These are phyloP conservation scores for Murraya paniculata DNA, from an alignment of 345 rosid species.

Conservation along the genomic window DNA sequence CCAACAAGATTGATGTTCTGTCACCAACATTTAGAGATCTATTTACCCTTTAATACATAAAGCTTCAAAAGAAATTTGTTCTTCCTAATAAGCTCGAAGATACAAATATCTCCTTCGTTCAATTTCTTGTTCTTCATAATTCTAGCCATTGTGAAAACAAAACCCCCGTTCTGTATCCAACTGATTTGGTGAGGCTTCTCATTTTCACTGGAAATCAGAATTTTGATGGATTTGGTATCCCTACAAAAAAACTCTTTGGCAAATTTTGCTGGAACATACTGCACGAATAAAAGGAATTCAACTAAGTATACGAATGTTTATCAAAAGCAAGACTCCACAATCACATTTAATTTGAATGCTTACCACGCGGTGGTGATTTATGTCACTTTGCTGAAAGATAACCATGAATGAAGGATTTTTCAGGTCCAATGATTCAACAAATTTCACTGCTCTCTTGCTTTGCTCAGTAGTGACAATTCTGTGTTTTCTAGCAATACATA, in stretches of 20 bases:
- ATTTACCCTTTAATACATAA: not conserved
- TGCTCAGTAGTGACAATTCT: slow-evolving; percentile 7
- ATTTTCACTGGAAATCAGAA: slow-evolving; percentile 24
- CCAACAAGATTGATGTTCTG: not conserved
- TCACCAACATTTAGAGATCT: not conserved
- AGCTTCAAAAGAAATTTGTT: slow-evolving; percentile 15
- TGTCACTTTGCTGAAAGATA: slow-evolving; percentile 25
- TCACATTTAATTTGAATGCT: not conserved
- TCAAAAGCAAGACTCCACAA: not conserved
- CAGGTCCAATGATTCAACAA: slow-evolving; percentile 31
- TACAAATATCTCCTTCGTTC: slow-evolving; percentile 26
- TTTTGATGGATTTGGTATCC: slow-evolving; percentile 6
- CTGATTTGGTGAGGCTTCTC: not conserved
- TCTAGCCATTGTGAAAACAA: slow-evolving; percentile 15
- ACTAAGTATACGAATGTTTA: not conserved
- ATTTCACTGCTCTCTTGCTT: slow-evolving; percentile 31
- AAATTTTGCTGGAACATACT: slow-evolving; percentile 20
- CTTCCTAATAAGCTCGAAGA: slow-evolving; percentile 18
- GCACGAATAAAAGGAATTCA: slow-evolving; percentile 1
- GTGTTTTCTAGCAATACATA: not conserved
- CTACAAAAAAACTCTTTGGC: not conserved
- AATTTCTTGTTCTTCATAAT: slow-evolving; percentile 1
- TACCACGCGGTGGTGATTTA: not conserved
- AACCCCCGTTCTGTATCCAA: not conserved
- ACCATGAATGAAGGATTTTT: slow-evolving; percentile 38